phyloP scores from a whole-genome alignment of 2,329 filamentous ascomycete species.

The Leptodontidium sp. region DNA sequence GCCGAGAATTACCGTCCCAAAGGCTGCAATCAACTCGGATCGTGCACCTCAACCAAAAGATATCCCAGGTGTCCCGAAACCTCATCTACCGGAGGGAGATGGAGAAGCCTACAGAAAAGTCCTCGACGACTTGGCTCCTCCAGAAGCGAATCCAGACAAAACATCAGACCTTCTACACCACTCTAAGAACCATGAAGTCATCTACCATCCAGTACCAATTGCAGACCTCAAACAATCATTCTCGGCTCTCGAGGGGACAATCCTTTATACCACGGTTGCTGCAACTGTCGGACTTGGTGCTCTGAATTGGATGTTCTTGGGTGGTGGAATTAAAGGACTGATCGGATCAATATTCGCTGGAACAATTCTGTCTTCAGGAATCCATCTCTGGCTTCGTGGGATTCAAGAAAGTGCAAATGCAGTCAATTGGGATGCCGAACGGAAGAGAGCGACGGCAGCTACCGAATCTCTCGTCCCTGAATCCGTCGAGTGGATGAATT shows the following conservation, averaged over 20 bases:
- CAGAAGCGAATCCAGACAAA: conserved; percentile 35
- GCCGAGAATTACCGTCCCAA: conserved; percentile 36
- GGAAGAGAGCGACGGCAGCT: conserved; percentile 31
- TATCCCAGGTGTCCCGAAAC: conserved; percentile 17
- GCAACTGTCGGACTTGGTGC: conserved; percentile 29
- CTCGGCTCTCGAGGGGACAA: conserved; percentile 31
- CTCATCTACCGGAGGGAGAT: conserved; percentile 27
- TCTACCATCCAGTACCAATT: conserved; percentile 37
- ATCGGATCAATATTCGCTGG: conserved; percentile 31
- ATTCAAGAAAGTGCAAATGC: conserved; percentile 37
- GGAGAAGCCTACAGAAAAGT: conserved; percentile 33
- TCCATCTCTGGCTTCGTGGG: conserved; percentile 37
- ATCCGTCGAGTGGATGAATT: conserved; percentile 39
- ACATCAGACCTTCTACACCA: conserved; percentile 36
- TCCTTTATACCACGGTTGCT: conserved; percentile 27
- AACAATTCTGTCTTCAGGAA: conserved; percentile 32
- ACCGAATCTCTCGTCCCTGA: conserved; percentile 35
- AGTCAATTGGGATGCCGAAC: conserved; percentile 37
- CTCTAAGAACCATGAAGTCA: conserved; percentile 34
- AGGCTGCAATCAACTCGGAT: conserved; percentile 23
- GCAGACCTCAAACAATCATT: conserved; percentile 34
- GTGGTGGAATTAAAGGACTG: conserved; percentile 31
- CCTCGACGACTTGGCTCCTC: conserved; percentile 35
- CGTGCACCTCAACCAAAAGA: conserved; percentile 24
- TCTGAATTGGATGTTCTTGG: conserved; percentile 34